Percentiles rank a stretch among this genome's conserved stretches.
Conservation (phyloP, 768 basidiomycete genomes). For the Tylopilus cervinicoccineus region DNA sequence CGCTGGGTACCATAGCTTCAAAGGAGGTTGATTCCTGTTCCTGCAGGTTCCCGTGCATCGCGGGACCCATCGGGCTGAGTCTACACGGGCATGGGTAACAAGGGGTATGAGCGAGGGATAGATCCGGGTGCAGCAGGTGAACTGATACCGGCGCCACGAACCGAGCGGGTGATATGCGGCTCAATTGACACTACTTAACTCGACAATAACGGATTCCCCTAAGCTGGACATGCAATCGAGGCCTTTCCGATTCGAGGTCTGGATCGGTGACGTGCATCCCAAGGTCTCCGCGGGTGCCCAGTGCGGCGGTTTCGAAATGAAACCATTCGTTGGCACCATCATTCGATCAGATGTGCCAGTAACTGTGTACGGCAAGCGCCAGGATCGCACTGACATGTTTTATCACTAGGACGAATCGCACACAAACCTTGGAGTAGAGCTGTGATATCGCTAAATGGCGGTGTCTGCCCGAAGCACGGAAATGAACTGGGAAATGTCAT, state of each 20-base stretch:
- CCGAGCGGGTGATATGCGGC: not conserved
- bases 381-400: constrained; percentile 3
- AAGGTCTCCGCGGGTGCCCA: constrained; percentile 12
- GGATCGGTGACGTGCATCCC: not conserved
- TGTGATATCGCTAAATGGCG: constrained; percentile 1
- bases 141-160: not conserved
- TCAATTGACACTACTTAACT: not conserved
- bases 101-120: not conserved
- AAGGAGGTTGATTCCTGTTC: not conserved
- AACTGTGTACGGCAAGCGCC: constrained; percentile 3
- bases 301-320: constrained; percentile 3
- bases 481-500: not conserved
- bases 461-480: constrained; percentile 5
- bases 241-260: not conserved
- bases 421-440: not conserved
- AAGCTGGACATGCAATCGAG: not conserved
- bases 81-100: not conserved
- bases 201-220: not conserved
- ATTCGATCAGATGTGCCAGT: not conserved
- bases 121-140: not conserved
- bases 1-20: constrained; percentile 3
- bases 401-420: not conserved
- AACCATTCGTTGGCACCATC: not conserved
- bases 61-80: constrained; percentile 8
- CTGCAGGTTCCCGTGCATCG: constrained; percentile 7